phyloP scores from a whole-genome alignment of 1,139 yeast species.

The Yamadazyma buinensis region DNA sequence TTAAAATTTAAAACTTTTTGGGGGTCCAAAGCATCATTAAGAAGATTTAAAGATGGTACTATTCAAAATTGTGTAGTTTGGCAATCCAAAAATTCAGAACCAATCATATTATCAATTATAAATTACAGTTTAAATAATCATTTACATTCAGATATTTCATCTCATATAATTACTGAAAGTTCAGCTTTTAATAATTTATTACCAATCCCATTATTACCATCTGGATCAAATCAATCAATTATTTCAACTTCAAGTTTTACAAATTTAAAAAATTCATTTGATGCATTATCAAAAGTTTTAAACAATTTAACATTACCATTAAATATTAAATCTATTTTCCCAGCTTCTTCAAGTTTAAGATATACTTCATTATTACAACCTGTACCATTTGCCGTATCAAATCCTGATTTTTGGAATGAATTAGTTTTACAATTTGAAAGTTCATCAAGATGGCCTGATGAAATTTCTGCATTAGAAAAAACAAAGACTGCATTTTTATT shows the following conservation, averaged over 20 bases:
- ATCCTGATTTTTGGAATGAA: conserved; percentile 79
- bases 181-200: conserved; percentile 47
- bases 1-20: conserved; percentile 75
- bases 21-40: conserved; percentile 81
- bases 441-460: conserved; percentile 95
- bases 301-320: conserved; percentile 64
- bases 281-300: conserved; percentile 54
- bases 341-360: conserved; percentile 70
- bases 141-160: conserved; percentile 45
- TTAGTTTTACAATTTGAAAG: conserved; percentile 83
- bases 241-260: conserved; percentile 53
- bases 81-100: conserved; percentile 58
- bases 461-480: conserved; percentile 75
- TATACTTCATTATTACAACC: conserved; percentile 75
- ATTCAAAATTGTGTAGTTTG: conserved; percentile 90
- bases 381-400: conserved; percentile 73
- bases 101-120: conserved; percentile 64
- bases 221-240: conserved; percentile 50
- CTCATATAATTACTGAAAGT: conserved; percentile 37
- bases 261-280: conserved; percentile 61
- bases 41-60: conserved; percentile 88
- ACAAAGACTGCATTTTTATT: conserved; percentile 87
- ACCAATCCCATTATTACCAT: conserved; percentile 60
- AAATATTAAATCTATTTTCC: conserved; percentile 63
- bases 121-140: conserved; percentile 63